Base-by-base conservation (phyloP, 257 asterid species). In the Cynanchum wilfordii region DNA sequence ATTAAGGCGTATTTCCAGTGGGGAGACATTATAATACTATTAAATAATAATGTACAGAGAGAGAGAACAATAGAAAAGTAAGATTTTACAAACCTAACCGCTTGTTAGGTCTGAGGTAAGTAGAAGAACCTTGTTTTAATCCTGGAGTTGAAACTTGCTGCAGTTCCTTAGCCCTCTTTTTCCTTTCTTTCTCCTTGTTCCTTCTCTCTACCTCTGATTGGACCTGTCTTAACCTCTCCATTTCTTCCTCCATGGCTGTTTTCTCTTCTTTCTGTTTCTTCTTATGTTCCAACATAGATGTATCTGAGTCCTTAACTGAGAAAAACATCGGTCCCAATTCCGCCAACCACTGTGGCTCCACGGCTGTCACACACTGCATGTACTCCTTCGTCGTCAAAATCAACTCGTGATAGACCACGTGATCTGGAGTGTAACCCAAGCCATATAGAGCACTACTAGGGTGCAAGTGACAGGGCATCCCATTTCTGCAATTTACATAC, bases 271-370 rank as follows among this genome's bases (percentile, higher is more conserved):
- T 91, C 86, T 88, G 96, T 69, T 83, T 94, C 88, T 89, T 94
- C 84, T 85, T 88, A 64, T 94, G 97, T 81, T 91, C 97, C 29
- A 88, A 52, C 92, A 91, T 82, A 0, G 97, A 94, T 0, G 91
- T 87, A 73, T 94, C 97, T 0, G 96, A 94, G 0, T 94, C 97
- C 79, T 94, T 94, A 25, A 94, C 92, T 0, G 98, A 91, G 86
- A 94, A 94, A 66, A 94, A 94, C 98, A 94, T 94, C 42, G 98
- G 98, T 8, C 98, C 98, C 76, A 94, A 68, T 79, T 94, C 96
- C 0, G 98, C 98, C 82, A 94, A 75, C 98, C 98, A 94, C 70
- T 91, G 96, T 47, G 98, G 91, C 80, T 94, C 98, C 13, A 94
- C 98, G 0, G 97, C 72, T 0, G 97, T 89, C 17, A 88, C 98